A percentile compares a stretch with the other conserved stretches of the same genome.
These are phyloP conservation scores for Curvularia spicifera DNA, from an alignment of 2,329 filamentous ascomycete species.

Conservation along the genomic window DNA sequence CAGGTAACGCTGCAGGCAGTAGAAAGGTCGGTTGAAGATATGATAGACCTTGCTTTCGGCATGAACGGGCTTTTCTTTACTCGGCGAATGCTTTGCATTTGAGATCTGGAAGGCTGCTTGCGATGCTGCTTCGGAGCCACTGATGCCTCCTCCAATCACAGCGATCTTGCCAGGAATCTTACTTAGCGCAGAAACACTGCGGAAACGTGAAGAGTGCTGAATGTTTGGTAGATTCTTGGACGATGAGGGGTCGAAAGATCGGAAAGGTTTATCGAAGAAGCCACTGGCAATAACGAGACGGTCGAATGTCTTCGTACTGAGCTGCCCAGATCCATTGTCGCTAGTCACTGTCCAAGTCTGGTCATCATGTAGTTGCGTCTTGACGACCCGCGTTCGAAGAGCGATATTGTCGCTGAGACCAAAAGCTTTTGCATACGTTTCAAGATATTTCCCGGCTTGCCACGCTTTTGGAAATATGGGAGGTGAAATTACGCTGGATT, in stretches of 20 bases:
- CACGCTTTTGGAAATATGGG: conserved; percentile 77
- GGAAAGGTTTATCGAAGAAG: conserved; percentile 65
- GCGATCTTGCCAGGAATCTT: conserved; percentile 64
- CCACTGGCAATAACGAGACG: conserved; percentile 75
- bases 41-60: conserved; percentile 67
- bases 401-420: conserved; percentile 58
- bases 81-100: conserved; percentile 63
- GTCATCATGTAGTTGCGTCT: conserved; percentile 29
- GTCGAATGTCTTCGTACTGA: conserved; percentile 61
- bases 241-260: conserved; percentile 22
- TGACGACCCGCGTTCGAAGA: conserved; percentile 51
- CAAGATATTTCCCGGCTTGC: conserved; percentile 76
- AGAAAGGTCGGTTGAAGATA: conserved; percentile 71
- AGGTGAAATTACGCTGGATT: conserved; percentile 31
- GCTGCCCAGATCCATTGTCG: conserved; percentile 21
- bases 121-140: conserved; percentile 77
- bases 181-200: conserved; percentile 29
- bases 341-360: conserved; percentile 29
- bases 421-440: conserved; percentile 68
- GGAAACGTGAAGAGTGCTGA: conserved; percentile 42
- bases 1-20: conserved; percentile 68
- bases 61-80: conserved; percentile 31
- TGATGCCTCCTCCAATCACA: conserved; percentile 82
- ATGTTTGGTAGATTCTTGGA: conserved; percentile 17
- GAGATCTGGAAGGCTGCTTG: conserved; percentile 76